Evolutionary conservation across 2,329 filamentous ascomycete species (phyloP).

Genomic region (Clarireedia paspali): DNA sequence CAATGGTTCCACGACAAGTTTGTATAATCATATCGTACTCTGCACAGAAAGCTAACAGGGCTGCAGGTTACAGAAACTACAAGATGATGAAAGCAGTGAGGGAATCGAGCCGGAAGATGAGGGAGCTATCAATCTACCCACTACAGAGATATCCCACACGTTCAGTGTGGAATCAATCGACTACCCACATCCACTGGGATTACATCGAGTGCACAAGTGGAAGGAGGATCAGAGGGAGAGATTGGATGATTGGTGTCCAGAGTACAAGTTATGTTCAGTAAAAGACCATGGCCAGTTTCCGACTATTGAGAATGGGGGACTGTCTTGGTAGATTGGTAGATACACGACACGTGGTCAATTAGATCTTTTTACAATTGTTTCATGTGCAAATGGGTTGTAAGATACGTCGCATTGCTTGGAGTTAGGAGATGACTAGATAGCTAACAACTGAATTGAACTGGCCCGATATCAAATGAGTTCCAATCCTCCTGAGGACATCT

Average conservation of each 20-base stretch:
- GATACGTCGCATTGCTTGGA: not conserved
- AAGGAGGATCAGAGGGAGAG: conserved; percentile 15
- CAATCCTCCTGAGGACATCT: no score
- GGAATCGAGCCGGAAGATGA: conserved; percentile 17
- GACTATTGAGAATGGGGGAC: conserved; percentile 1
- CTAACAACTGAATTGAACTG: no score
- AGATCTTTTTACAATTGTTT: conserved; percentile 2
- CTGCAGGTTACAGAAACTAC: conserved; percentile 18
- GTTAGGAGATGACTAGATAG: not conserved
- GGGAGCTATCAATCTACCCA: conserved; percentile 23
- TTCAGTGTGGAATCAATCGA: conserved; percentile 28
- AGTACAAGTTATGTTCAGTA: conserved; percentile 19
- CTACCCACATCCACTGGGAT: conserved; percentile 27
- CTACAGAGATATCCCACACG: conserved; percentile 23
- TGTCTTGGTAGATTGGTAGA: conserved; percentile 4
- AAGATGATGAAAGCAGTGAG: conserved; percentile 15
- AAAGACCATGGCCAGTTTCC: conserved; percentile 3
- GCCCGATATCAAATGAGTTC: no score
- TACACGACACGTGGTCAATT: not conserved
- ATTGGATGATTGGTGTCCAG: conserved; percentile 23
- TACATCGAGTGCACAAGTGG: conserved; percentile 27
- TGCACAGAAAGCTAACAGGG: not conserved
- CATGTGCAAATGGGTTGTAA: not conserved
- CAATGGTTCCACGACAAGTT: conserved; percentile 27
- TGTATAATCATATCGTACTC: not conserved